These are phyloP conservation scores for Biancaea sappan DNA, from an alignment of 306 rosid species.

Conservation along the genomic window DNA sequence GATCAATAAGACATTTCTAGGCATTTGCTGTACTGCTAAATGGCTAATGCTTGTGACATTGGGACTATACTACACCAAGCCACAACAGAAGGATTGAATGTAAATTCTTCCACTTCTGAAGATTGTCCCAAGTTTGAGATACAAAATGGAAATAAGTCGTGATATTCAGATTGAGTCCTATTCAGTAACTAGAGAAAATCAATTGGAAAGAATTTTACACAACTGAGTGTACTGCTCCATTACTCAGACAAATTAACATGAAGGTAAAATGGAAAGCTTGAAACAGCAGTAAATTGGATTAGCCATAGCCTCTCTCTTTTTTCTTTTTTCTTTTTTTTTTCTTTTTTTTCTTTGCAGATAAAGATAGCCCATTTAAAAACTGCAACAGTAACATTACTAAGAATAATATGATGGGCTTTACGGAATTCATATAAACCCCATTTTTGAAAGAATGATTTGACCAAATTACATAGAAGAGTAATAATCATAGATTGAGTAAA, in stretches of 20 bases:
- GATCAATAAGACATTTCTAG: slow-evolving; percentile 22
- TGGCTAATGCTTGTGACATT: background rate
- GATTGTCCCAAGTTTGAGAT: background rate
- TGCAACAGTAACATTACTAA: background rate
- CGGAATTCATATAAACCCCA: background rate
- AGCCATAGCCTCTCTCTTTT: background rate
- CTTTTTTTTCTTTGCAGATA: too few relatives aligned
- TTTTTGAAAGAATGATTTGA: background rate
- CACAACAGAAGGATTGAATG: background rate
- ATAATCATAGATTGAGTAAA: too few relatives aligned
- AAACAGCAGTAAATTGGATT: background rate
- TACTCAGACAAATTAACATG: background rate
- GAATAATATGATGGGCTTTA: slow-evolving; percentile 17
- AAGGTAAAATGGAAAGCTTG: slow-evolving; percentile 9
- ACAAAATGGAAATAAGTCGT: background rate
- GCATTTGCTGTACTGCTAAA: background rate
- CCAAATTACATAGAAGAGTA: background rate
- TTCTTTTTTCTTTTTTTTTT: too few relatives aligned
- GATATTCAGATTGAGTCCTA: background rate
- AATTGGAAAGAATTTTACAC: background rate
- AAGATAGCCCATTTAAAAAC: too few relatives aligned
- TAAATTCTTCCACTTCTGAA: slow-evolving; percentile 3
- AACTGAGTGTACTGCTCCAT: background rate
- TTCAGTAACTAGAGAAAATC: background rate
- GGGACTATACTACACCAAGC: background rate